Evolutionary conservation across 495 filamentous ascomycete species (phyloP).

Genomic region (Emericellopsis terricola): DNA sequence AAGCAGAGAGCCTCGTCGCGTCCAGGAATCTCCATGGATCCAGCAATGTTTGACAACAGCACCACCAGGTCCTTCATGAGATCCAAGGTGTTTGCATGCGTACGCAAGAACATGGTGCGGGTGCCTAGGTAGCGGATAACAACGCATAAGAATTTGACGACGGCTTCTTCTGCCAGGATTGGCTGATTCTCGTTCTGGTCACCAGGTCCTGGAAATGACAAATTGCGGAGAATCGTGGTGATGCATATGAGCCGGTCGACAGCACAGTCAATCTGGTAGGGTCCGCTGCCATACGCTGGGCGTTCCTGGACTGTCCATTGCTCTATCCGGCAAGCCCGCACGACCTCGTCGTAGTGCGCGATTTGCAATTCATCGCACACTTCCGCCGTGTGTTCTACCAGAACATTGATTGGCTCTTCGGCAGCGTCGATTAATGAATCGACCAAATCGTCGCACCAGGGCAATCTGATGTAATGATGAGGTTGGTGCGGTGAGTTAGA

Average conservation of each 20-base stretch:
- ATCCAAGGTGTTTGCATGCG: conserved; percentile 66
- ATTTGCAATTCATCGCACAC: conserved; percentile 70
- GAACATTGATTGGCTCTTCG: conserved; percentile 63
- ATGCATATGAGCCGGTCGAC: conserved; percentile 79
- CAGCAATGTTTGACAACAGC: conserved; percentile 71
- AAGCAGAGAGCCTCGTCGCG: conserved; percentile 78
- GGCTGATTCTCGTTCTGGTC: conserved; percentile 45
- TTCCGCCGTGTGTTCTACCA: conserved; percentile 64
- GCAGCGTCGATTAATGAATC: conserved; percentile 82
- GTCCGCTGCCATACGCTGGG: conserved; percentile 53
- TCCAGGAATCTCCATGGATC: conserved; percentile 62
- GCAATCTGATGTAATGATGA: conserved; percentile 34
- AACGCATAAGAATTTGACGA: conserved; percentile 63
- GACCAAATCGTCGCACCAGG: conserved; percentile 71
- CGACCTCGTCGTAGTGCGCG: conserved; percentile 70
- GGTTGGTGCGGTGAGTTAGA: conserved; percentile 41
- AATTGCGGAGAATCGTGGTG: conserved; percentile 81
- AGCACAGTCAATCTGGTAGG: conserved; percentile 70
- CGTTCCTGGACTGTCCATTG: conserved; percentile 48
- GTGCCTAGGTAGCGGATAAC: conserved; percentile 80
- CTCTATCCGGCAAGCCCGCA: conserved; percentile 58
- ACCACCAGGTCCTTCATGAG: conserved; percentile 93
- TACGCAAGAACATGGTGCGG: conserved; percentile 68
- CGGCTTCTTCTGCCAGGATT: conserved; percentile 48
- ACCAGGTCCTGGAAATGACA: conserved; percentile 54